Base-by-base conservation (phyloP, 129 eudicot genomes). In the Artemisia argyi region DNA sequence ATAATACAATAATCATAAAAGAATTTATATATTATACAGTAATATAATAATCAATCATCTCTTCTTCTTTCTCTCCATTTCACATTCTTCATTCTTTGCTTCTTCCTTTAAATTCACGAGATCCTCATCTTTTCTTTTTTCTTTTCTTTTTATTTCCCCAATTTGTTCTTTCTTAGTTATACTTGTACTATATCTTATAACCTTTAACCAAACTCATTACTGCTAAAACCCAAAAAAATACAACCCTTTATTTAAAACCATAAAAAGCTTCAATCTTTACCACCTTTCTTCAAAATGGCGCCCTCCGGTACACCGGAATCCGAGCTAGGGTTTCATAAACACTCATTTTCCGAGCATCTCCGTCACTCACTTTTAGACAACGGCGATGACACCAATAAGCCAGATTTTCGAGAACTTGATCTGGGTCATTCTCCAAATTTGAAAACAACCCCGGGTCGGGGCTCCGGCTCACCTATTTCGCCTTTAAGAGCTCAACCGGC, bases 61-160 rank as follows among this genome's bases (percentile, higher is more conserved):
- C 54, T 75, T 52, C 68, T 12, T 39, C 71, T 19, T 15, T 35
- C 80, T 77, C 76, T 78, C 85, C 71, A 82, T 72, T 73, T 60
- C 84, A 88, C 93, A 79, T 89, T 86, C 93, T 84, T 88, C 91
- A 86, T 89, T 92, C 94, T 85, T 92, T 89, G 84, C 91, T 85
- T 91, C 88, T 14, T 28, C 86, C 88, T 80, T 88, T 75, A 66
- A 80, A 65, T 92, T 39, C 98, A 92, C 98, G 91, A 89, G 98
- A 92, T 92, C 98, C 86, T 88, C 97, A 79, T 81, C 85, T 71
- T 60, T 65, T 20, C 30, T 62, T 56, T 19, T 56, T 49, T 35
- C 59, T 78, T 74, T 59, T 63, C 49, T 73, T 66, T 70, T 56
- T 62, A 39, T 63, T 73, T 48, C 51, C 76, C 68, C 74, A 72